phyloP scores from a whole-genome alignment of 2,329 filamentous ascomycete species.

The Colletotrichum nymphaeae region DNA sequence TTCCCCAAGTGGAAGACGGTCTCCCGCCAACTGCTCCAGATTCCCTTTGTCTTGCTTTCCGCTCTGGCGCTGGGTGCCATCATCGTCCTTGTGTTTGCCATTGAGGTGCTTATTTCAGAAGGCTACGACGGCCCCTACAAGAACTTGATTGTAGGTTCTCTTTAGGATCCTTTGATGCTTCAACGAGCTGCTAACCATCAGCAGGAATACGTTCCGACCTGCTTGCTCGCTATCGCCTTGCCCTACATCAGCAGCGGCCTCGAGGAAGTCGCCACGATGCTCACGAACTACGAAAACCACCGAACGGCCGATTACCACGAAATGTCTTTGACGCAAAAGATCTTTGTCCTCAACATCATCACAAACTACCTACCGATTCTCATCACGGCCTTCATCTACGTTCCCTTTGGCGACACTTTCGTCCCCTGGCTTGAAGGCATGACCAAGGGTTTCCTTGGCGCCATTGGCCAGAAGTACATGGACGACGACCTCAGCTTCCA shows the following conservation, averaged over 20 bases:
- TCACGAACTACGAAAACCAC: slow-evolving; percentile 82
- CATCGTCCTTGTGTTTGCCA: slow-evolving; percentile 76
- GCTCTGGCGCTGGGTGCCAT: slow-evolving; percentile 70
- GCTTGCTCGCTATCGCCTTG: slow-evolving; percentile 74
- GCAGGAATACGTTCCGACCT: slow-evolving; percentile 78
- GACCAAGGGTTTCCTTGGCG: slow-evolving; percentile 58
- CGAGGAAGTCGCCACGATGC: slow-evolving; percentile 69
- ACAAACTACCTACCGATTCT: slow-evolving; percentile 82
- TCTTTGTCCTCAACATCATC: slow-evolving; percentile 83
- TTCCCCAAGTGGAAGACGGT: slow-evolving; percentile 76
- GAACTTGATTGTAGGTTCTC: slow-evolving; percentile 66
- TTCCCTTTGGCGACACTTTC: slow-evolving; percentile 76
- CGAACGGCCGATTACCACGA: slow-evolving; percentile 77
- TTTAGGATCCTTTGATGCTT: slow-evolving; percentile 16
- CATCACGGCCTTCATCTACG: slow-evolving; percentile 82
- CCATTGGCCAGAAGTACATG: slow-evolving; percentile 60
- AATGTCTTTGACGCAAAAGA: slow-evolving; percentile 77
- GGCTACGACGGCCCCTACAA: slow-evolving; percentile 78
- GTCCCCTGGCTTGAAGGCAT: slow-evolving; percentile 75
- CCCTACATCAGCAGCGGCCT: slow-evolving; percentile 74
- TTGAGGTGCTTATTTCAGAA: slow-evolving; percentile 81
- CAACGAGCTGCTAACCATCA: neutral
- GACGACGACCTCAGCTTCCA: slow-evolving; percentile 63
- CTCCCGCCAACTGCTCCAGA: slow-evolving; percentile 72
- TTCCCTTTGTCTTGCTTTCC: slow-evolving; percentile 75